phyloP scores from a whole-genome alignment of 1,139 yeast genomes.

The Sugiyamaella xylanicola region DNA sequence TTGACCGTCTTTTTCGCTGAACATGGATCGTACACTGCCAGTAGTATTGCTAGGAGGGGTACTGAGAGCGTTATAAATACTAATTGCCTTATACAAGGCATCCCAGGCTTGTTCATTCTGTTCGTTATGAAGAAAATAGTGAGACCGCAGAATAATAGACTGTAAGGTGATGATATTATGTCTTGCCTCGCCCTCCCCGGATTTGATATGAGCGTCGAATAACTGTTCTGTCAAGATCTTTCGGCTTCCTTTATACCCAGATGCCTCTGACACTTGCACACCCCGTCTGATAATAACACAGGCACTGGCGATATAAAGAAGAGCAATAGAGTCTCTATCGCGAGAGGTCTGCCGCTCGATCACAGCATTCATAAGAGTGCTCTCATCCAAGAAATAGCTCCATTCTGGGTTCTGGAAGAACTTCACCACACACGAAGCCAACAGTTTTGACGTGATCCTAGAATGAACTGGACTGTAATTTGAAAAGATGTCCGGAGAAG shows the following conservation, averaged over 20 bases:
- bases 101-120: conserved; percentile 16
- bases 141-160: conserved; percentile 15
- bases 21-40: neutral
- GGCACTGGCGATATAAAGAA: conserved; percentile 19
- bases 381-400: conserved; percentile 19
- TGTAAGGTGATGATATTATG: conserved; percentile 14
- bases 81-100: conserved; percentile 11
- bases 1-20: neutral
- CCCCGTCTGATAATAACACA: conserved; percentile 18
- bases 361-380: conserved; percentile 16
- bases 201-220: conserved; percentile 16
- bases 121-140: conserved; percentile 17
- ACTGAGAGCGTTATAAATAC: conserved; percentile 12
- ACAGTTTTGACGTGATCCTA: conserved; percentile 16
- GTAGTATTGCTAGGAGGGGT: neutral
- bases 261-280: conserved; percentile 3
- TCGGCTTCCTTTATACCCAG: conserved; percentile 15
- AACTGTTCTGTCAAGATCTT: conserved; percentile 15
- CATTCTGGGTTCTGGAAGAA: conserved; percentile 20
- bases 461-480: conserved; percentile 1
- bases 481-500: neutral
- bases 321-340: conserved; percentile 9
- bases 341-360: conserved; percentile 10
- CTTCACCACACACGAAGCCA: conserved; percentile 18
- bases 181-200: conserved; percentile 2